Conservation (phyloP, 306 rosid genomes). For the Pterocarpus santalinus region DNA sequence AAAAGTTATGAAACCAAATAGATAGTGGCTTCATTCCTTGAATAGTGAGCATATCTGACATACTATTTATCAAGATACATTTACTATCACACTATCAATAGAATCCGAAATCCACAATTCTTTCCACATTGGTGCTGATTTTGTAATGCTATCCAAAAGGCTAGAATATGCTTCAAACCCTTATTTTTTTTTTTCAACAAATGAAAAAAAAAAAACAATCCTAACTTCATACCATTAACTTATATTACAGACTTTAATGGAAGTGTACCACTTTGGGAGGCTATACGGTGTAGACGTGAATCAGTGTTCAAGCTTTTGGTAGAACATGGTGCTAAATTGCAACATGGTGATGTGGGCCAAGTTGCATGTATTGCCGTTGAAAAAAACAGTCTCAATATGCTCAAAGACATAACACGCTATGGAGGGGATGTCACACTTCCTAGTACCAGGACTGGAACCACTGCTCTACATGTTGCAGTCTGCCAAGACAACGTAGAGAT, state of each 20-base stretch:
- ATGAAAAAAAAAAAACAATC: neutral
- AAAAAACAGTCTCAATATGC: conserved; percentile 61
- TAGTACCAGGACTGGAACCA: conserved; percentile 52
- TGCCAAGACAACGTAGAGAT: no score
- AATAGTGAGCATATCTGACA: no score
- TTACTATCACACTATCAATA: neutral
- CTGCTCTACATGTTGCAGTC: conserved; percentile 87
- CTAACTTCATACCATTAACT: no score
- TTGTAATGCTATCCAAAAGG: no score
- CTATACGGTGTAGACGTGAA: conserved; percentile 71
- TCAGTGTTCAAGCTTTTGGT: conserved; percentile 59
- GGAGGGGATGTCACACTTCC: conserved; percentile 73
- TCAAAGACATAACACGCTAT: conserved; percentile 57
- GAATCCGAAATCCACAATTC: conserved; percentile 28
- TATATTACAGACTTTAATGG: conserved; percentile 71
- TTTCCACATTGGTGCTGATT: conserved; percentile 3
- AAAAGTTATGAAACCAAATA: no score
- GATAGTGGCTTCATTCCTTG: no score
- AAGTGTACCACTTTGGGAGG: conserved; percentile 85
- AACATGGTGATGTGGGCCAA: conserved; percentile 65
- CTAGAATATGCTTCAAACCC: neutral
- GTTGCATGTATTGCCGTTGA: conserved; percentile 75
- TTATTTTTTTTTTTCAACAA: neutral
- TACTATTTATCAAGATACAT: neutral
- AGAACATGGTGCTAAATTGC: no score